Evolutionary conservation across 73 alveolate species (phyloP).

Genomic region (Paramecium pentaurelia): DNA sequence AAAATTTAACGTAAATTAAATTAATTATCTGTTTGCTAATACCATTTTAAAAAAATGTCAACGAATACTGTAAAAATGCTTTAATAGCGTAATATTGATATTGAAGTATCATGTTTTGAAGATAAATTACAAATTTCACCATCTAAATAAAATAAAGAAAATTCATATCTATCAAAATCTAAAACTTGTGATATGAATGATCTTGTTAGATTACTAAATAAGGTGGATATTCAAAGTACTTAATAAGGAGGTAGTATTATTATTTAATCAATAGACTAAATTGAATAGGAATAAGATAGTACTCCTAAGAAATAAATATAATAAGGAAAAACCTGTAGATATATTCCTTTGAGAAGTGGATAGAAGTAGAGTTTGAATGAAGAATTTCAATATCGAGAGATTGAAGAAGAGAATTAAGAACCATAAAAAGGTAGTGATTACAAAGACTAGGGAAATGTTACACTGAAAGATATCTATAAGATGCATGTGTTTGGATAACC

Average conservation of each 20-base stretch:
- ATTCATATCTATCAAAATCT: neutral
- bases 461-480: constrained; percentile 26
- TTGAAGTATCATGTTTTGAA: constrained; percentile 3
- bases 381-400: constrained; percentile 26
- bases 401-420: neutral
- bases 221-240: neutral
- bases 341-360: constrained; percentile 25
- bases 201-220: neutral
- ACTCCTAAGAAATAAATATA: neutral
- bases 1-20: constrained; percentile 7
- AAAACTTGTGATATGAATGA: neutral
- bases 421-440: neutral
- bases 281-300: neutral
- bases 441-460: neutral
- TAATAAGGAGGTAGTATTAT: neutral
- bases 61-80: neutral
- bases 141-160: constrained; percentile 38
- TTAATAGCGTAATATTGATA: neutral
- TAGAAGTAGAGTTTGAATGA: neutral
- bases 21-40: constrained; percentile 2
- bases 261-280: neutral
- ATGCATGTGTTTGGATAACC: constrained; percentile 41
- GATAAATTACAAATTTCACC: constrained; percentile 9
- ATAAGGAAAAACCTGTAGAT: constrained; percentile 36
- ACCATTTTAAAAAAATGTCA: neutral